Conservation (phyloP, 345 rosid genomes). For the Salix exigua region DNA sequence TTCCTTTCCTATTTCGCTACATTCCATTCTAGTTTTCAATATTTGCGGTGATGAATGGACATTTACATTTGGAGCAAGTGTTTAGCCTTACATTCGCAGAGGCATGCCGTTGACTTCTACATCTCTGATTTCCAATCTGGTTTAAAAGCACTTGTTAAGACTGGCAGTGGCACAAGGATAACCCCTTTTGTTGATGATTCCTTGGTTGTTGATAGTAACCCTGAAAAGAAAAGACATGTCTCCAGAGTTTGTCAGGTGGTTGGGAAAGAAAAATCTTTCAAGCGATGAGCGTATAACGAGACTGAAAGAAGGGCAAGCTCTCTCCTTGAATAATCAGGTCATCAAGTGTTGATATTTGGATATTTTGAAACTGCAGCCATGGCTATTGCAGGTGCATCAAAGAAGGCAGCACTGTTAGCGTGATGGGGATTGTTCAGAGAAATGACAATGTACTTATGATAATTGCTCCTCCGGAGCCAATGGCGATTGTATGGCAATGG, state of each 20-base stretch:
- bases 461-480: conserved; percentile 70
- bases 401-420: conserved; percentile 94
- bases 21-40: background rate
- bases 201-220: conserved; percentile 52
- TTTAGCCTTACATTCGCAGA: conserved; percentile 34
- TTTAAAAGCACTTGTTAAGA: conserved; percentile 85
- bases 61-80: background rate
- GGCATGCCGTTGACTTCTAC: conserved; percentile 90
- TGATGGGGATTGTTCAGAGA: conserved; percentile 90
- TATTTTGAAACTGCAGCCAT: background rate
- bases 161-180: conserved; percentile 70
- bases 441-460: conserved; percentile 88
- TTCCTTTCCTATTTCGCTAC: background rate
- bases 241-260: conserved; percentile 76
- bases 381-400: conserved; percentile 61
- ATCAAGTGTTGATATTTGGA: background rate
- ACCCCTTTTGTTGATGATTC: conserved; percentile 80
- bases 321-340: background rate
- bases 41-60: background rate
- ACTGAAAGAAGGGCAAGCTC: conserved; percentile 74
- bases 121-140: conserved; percentile 96
- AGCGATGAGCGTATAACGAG: conserved; percentile 69
- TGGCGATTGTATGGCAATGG: conserved; percentile 87
- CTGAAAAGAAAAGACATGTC: conserved; percentile 60
- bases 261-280: conserved; percentile 63